Percentiles rank a stretch among this genome's conserved stretches.
phyloP scores from a whole-genome alignment of 257 asterid genomes.

The Echium plantagineum region DNA sequence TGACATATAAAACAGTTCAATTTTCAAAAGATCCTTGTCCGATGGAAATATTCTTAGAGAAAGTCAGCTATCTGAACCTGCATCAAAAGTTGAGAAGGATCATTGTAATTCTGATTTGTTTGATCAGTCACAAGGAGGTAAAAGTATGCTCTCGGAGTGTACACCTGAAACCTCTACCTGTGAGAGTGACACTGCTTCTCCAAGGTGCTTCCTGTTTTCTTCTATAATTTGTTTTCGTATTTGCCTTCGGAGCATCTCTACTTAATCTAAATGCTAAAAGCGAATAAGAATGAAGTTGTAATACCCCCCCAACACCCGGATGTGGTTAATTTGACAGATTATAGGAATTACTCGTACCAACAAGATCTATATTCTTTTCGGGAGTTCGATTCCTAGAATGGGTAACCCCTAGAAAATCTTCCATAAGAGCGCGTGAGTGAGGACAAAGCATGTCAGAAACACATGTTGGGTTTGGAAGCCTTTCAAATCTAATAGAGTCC shows the following conservation, averaged over 20 bases:
- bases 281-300: too few species aligned
- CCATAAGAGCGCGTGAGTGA: too few species aligned
- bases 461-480: too few species aligned
- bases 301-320: too few species aligned
- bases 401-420: too few species aligned
- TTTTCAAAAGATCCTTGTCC: constrained; percentile 70
- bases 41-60: constrained; percentile 78
- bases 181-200: constrained; percentile 42
- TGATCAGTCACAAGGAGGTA: constrained; percentile 35
- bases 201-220: constrained; percentile 42
- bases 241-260: constrained; percentile 2
- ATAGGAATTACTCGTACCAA: too few species aligned
- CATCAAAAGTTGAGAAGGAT: constrained; percentile 28
- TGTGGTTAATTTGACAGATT: too few species aligned
- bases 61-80: constrained; percentile 37
- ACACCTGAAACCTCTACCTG: constrained; percentile 53
- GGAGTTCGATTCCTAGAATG: too few species aligned
- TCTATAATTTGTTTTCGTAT: constrained; percentile 1
- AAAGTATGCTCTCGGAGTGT: constrained; percentile 50
- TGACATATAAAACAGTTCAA: constrained; percentile 32
- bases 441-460: too few species aligned
- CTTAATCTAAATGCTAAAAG: background rate
- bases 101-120: constrained; percentile 37
- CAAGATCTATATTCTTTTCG: too few species aligned
- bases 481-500: too few species aligned